Conservation (phyloP, 352 stramenopile species). For the Pythium biforme region DNA sequence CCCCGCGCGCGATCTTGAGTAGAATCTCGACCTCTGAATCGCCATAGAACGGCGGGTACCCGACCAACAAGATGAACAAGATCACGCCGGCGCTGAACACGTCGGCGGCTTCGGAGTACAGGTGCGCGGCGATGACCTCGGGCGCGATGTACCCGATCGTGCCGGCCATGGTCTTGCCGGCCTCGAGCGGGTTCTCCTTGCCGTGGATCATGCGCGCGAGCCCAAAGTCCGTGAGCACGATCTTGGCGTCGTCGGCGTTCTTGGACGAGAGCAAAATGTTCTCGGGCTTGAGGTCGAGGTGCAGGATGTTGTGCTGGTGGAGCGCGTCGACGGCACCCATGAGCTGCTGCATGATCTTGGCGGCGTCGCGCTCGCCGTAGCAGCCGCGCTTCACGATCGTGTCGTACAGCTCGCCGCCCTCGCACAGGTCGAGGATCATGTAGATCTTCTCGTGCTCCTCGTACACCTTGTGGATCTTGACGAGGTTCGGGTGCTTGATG, state of each 20-base stretch:
- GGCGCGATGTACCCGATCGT: constrained; percentile 81
- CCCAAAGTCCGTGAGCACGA: constrained; percentile 77
- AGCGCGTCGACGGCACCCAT: constrained; percentile 61
- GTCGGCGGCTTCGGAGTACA: constrained; percentile 65
- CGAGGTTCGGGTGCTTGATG: constrained; percentile 74
- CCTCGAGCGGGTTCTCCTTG: constrained; percentile 61
- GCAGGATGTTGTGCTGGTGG: constrained; percentile 75
- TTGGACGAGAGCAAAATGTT: constrained; percentile 72
- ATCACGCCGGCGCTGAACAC: constrained; percentile 84
- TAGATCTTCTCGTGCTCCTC: constrained; percentile 81
- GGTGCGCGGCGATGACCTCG: constrained; percentile 65
- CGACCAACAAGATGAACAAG: constrained; percentile 75
- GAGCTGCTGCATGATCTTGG: constrained; percentile 63
- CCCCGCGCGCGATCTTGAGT: constrained; percentile 70
- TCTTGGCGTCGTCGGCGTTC: constrained; percentile 47
- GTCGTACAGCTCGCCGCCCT: constrained; percentile 77
- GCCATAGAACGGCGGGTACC: constrained; percentile 73
- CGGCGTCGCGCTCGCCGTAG: constrained; percentile 66
- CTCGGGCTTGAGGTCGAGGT: constrained; percentile 79
- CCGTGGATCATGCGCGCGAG: constrained; percentile 75
- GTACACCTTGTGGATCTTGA: constrained; percentile 82
- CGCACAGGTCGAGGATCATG: constrained; percentile 74
- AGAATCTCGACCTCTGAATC: constrained; percentile 76
- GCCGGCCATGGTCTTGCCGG: constrained; percentile 63
- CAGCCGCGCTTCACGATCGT: constrained; percentile 59